Base-by-base conservation (phyloP, 140 eudicot species). In the Ambrosia hybrid region DNA sequence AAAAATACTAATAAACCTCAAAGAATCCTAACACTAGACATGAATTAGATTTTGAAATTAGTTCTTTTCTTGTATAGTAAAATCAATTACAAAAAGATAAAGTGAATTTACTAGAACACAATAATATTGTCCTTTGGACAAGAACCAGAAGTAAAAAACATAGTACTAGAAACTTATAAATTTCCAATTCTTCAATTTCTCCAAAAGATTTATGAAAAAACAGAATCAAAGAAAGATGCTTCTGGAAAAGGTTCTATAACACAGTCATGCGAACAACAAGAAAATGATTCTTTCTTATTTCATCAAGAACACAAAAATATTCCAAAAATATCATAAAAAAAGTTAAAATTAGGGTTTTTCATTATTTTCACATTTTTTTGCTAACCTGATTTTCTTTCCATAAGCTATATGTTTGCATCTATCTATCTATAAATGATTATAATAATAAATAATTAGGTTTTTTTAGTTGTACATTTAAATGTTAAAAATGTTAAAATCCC, bases 201-300 rank as follows among this genome's bases (percentile, higher is more conserved):
- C 48, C 37, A 15, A 51, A 51, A 75, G 0, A 43, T 5, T 41
- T 2, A 21, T 38, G 6, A 12, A 66, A 53, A 66, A 55, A 10
- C 37, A 67, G 48, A 30, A 52, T 67, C 51, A 70, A 56, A 45
- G 3, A 65, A 65, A 72, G 65, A 78, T 65, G 64, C 74, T 65
- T 72, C 72, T 36, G 41, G 36, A 52, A 77, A 78, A 65, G 74
- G 49, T 65, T 78, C 21, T 57, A 37, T 56, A 78, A 56, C 46
- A 14, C 70, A 65, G 73, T 65, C 82, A 71, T 78, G 73, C 78
- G 58, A 10, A 53, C 76, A 71, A 64, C 68, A 64, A 64, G 55
- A 64, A 4, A 53, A 65, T 46, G n/a, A 72, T 72, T 72, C 73
- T 14, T 65, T 64, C 36, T 70, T 70, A 69, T 64, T 57, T 38